Base-by-base conservation (phyloP, 179 eudicot genomes). In the Silene noctiflora region DNA sequence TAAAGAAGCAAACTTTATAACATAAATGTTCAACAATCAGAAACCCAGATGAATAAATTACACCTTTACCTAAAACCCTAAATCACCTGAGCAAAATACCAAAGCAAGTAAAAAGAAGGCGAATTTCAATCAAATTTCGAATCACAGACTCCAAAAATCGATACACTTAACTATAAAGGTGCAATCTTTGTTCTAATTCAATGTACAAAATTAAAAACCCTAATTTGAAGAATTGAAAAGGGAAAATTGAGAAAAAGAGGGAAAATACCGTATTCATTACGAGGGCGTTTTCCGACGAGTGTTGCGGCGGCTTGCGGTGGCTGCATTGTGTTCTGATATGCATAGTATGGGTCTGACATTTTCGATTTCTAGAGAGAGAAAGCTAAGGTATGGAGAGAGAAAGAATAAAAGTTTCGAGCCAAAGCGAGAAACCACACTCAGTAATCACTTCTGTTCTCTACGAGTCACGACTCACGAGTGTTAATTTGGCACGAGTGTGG, bases 261-360 rank as follows among this genome's bases (percentile, higher is more conserved):
- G 63, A 35, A 27, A 27, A 16, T 78, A 84, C 84, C 86, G 27
- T 75, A 84, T 29, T 84, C 86, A 55, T 76, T 12, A 17, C 84
- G 84, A 60, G 84, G 84, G 60, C 84, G 86, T 69, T 84, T 81
- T 9, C 76, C 84, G 74, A n/a, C 71, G 74, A 84, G 76, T 9
- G 82, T 16, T 0, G 84, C 16, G 17, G 72, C 42, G 31, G 74
- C 12, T 16, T 66, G 84, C 35, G 8, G 79, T 9, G 51, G 78
- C 22, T 35, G 84, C 61, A 80, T 72, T 3, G 76, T 19, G 48
- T 84, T 81, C 70, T 1, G 73, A 81, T 81, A 81, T 12, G 79
- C 60, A 76, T 84, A 81, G 67, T 81, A 81, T 33, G 76, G 80
- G 27, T 84, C 86, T 59, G 78, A 63, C 86, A 84, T 84, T 20